Percentiles rank a stretch among this genome's conserved stretches.
Conservation (phyloP, 768 basidiomycete species). For the Chalciporus sphaerocephalus region DNA sequence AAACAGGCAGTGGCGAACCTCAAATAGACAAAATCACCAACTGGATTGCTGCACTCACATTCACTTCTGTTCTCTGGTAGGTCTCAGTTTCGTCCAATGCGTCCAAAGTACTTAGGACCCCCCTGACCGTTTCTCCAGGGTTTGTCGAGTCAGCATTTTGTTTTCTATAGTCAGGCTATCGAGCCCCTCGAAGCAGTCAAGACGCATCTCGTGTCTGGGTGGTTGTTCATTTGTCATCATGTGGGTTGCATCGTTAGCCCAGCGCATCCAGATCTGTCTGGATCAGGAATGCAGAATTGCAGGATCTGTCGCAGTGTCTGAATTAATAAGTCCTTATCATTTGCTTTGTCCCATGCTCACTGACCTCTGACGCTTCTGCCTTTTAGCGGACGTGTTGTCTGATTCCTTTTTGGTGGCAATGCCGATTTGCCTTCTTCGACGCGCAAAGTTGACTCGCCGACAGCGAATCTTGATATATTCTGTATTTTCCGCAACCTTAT, state of each 20-base stretch:
- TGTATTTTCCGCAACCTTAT: conserved; percentile 18
- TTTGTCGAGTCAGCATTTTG: conserved; percentile 23
- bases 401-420: conserved; percentile 17
- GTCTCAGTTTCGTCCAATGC: neutral
- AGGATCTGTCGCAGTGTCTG: conserved; percentile 9
- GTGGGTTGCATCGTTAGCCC: conserved; percentile 21
- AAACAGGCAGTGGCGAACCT: neutral
- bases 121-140: conserved; percentile 14
- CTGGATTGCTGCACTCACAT: conserved; percentile 15
- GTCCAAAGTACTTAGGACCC: neutral
- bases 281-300: neutral
- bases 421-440: conserved; percentile 13
- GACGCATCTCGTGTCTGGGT: conserved; percentile 2
- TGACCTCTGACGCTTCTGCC: neutral
- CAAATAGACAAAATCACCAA: neutral
- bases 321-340: conserved; percentile 19
- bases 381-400: conserved; percentile 19
- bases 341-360: neutral
- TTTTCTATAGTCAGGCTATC: conserved; percentile 19
- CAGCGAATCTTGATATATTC: conserved; percentile 18
- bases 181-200: conserved; percentile 9
- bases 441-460: conserved; percentile 1
- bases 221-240: conserved; percentile 19
- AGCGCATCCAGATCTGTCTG: conserved; percentile 12
- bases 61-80: conserved; percentile 21